These are phyloP conservation scores for Aspergillus fructus DNA, from an alignment of 2,329 filamentous ascomycete species.

Conservation along the genomic window DNA sequence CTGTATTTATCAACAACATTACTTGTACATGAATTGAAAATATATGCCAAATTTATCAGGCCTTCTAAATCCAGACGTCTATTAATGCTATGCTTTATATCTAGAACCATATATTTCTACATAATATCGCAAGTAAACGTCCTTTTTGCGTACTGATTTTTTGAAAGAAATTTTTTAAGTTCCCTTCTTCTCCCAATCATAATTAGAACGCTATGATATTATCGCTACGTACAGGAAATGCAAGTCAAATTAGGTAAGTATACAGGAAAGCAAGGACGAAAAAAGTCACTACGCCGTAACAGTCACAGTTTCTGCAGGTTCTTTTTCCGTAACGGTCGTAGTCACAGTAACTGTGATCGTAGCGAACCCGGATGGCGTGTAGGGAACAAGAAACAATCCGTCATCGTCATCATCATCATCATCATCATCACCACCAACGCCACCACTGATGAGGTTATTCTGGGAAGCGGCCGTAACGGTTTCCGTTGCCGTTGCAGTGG, in stretches of 20 bases:
- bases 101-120: neutral
- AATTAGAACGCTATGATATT: neutral
- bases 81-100: too few relatives aligned
- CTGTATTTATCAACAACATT: neutral
- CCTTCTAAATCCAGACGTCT: too few relatives aligned
- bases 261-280: neutral
- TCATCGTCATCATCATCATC: slow-evolving; percentile 1
- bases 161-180: too few relatives aligned
- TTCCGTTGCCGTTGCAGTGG: neutral
- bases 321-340: slow-evolving; percentile 11
- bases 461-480: neutral
- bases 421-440: neutral
- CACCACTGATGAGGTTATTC: neutral
- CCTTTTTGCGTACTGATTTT: too few relatives aligned
- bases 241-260: neutral
- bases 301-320: slow-evolving; percentile 10
- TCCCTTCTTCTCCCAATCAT: neutral
- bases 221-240: neutral
- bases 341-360: slow-evolving; percentile 19
- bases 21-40: neutral
- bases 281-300: neutral
- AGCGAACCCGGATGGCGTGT: slow-evolving; percentile 15
- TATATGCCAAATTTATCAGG: too few relatives aligned
- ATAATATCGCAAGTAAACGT: neutral
- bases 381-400: slow-evolving; percentile 7